Base-by-base conservation (phyloP, 306 rosid species). In the Trifolium dubium region DNA sequence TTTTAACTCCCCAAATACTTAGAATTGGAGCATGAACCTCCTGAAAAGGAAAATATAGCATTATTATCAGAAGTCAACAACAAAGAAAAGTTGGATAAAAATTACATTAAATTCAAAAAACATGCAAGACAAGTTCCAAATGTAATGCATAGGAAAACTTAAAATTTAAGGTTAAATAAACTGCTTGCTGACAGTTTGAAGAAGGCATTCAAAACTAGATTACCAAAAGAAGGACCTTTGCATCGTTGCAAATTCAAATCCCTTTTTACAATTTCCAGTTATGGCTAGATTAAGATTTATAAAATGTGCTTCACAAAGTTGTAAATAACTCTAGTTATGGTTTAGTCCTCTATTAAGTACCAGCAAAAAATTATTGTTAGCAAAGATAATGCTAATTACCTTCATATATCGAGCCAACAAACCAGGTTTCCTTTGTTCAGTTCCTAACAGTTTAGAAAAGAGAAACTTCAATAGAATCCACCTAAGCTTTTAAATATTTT, bases 21-120 rank as follows among this genome's bases (percentile, higher is more conserved):
- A 94, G 95, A 78, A 89, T 80, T 63, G 99, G 97, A 69, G 96
- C 97, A 67, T 94, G 99, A 85, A 94, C 91, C 77, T 89, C 99
- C 99, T 94, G 96, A 50, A 88, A 81, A 49, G 59, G 11, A 83
- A 78, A 71, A 46, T 39, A 71, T 51, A 44, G 11, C 49, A 67
- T 34, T 31, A 44, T 17, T 14, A 59, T 77, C 71, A 79, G 68
- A 74, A 79, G 67, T 15, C 35, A 67, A 44, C 60, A 54, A 54
- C 73, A 13, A 60, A 47, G 18, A 77, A 72, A 28, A 67, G 74
- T 61, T 53, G 55, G 70, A 76, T 19, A n/a, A 59, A 56, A 56
- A 80, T 40, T 44, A 39, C 43, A 68, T 46, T 30, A 67, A 53
- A 61, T 59, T 53, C 50, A 34, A 72, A 67, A 70, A 35, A 10